phyloP scores from a whole-genome alignment of 257 asterid species.

The Phtheirospermum japonicum region DNA sequence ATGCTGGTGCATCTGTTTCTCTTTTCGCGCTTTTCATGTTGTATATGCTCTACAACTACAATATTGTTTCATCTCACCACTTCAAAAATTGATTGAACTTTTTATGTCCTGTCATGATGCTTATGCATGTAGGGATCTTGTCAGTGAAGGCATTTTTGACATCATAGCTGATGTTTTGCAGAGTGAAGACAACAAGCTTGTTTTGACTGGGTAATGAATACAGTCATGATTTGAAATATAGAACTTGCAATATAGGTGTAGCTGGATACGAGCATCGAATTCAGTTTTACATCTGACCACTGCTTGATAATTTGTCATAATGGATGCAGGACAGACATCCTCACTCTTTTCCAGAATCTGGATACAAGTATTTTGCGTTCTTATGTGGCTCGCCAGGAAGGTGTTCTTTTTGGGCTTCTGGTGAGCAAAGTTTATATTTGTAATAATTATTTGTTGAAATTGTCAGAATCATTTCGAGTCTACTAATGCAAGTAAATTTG shows the following conservation, averaged over 20 bases:
- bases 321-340: slow-evolving; percentile 95
- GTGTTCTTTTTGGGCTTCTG: slow-evolving; percentile 77
- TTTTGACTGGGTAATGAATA: slow-evolving; percentile 77
- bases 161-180: slow-evolving; percentile 69
- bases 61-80: slow-evolving; percentile 12
- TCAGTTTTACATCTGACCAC: slow-evolving; percentile 26
- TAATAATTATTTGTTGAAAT: slow-evolving; percentile 20
- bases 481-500: not conserved
- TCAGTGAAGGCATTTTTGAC: slow-evolving; percentile 81
- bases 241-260: slow-evolving; percentile 1
- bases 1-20: not conserved
- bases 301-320: slow-evolving; percentile 29
- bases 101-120: slow-evolving; percentile 9
- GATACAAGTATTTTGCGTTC: slow-evolving; percentile 81
- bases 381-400: slow-evolving; percentile 69
- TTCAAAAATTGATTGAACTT: not conserved
- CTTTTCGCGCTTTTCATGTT: not conserved
- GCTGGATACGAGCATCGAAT: not conserved
- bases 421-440: slow-evolving; percentile 45
- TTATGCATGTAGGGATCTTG: slow-evolving; percentile 77
- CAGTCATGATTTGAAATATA: slow-evolving; percentile 3
- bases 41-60: not conserved
- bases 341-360: slow-evolving; percentile 72
- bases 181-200: slow-evolving; percentile 81
- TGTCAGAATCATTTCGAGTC: not conserved